Conservation (phyloP, 345 rosid genomes). For the Eucalyptus sp. region DNA sequence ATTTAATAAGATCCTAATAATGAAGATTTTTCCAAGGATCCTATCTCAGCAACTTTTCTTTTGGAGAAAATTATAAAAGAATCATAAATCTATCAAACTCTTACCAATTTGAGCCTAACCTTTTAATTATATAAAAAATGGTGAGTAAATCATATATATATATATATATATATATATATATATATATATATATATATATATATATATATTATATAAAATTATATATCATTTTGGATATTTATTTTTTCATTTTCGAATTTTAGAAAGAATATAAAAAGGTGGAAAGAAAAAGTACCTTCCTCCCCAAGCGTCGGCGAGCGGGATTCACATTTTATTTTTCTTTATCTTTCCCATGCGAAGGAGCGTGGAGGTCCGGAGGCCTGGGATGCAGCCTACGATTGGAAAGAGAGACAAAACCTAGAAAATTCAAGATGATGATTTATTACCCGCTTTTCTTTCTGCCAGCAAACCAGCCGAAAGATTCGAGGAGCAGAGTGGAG, state of each 20-base stretch:
- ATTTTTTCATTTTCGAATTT: neutral
- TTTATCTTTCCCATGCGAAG: neutral
- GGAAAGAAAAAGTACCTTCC: neutral
- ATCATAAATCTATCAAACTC: too few species aligned
- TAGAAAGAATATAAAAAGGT: neutral
- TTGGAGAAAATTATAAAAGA: too few species aligned
- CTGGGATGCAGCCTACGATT: too few species aligned
- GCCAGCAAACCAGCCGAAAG: too few species aligned
- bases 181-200: neutral
- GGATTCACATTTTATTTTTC: neutral
- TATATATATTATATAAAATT: accelerated
- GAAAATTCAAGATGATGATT: too few species aligned
- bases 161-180: neutral
- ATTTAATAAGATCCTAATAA: neutral
- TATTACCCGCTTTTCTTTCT: too few species aligned
- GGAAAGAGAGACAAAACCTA: too few species aligned
- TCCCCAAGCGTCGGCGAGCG: neutral
- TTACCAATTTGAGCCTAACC: too few species aligned
- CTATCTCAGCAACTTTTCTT: neutral
- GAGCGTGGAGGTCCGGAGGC: neutral
- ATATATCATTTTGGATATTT: neutral
- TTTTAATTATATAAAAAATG: too few species aligned
- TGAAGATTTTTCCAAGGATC: neutral
- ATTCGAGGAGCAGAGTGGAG: too few species aligned
- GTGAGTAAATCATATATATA: neutral